A percentile compares a stretch with the other conserved stretches of the same genome.
phyloP scores from a whole-genome alignment of 1,139 yeast species.

The Torulaspora globosa region DNA sequence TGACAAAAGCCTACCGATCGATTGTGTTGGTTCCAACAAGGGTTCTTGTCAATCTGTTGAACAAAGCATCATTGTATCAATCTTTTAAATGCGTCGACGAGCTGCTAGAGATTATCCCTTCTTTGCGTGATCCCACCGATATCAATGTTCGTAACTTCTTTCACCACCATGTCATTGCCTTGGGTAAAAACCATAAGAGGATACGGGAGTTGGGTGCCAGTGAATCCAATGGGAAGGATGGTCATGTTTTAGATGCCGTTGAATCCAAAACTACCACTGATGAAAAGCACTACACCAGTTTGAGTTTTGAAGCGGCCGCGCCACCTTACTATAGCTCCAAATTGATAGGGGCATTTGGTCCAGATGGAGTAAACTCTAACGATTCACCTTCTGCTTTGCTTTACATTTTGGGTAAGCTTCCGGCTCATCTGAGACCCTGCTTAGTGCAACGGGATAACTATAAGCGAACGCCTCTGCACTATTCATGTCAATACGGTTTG shows the following conservation, averaged over 20 bases:
- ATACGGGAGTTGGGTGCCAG: conserved; percentile 2
- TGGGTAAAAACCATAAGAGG: conserved; percentile 50
- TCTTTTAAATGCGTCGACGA: conserved; percentile 56
- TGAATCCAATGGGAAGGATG: not conserved
- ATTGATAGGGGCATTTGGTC: conserved; percentile 50
- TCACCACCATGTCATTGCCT: conserved; percentile 73
- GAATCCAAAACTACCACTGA: not conserved
- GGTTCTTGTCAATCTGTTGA: conserved; percentile 46
- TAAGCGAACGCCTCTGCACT: conserved; percentile 81
- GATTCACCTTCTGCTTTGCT: conserved; percentile 53
- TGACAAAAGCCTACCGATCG: conserved; percentile 42
- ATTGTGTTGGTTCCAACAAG: conserved; percentile 37
- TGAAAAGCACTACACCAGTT: conserved; percentile 19
- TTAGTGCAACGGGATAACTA: conserved; percentile 69
- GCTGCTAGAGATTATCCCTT: conserved; percentile 46
- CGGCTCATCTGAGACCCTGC: conserved; percentile 49
- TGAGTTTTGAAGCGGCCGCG: conserved; percentile 46
- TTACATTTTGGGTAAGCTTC: conserved; percentile 51
- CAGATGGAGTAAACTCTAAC: conserved; percentile 58
- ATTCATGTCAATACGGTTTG: conserved; percentile 84
- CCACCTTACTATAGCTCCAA: conserved; percentile 45
- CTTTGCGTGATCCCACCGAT: conserved; percentile 62
- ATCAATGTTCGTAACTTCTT: conserved; percentile 79
- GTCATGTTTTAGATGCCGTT: not conserved
- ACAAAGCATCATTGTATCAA: conserved; percentile 54